Evolutionary conservation across 768 basidiomycete species (phyloP).

Genomic region (Rubroboletus pulcherrimus): DNA sequence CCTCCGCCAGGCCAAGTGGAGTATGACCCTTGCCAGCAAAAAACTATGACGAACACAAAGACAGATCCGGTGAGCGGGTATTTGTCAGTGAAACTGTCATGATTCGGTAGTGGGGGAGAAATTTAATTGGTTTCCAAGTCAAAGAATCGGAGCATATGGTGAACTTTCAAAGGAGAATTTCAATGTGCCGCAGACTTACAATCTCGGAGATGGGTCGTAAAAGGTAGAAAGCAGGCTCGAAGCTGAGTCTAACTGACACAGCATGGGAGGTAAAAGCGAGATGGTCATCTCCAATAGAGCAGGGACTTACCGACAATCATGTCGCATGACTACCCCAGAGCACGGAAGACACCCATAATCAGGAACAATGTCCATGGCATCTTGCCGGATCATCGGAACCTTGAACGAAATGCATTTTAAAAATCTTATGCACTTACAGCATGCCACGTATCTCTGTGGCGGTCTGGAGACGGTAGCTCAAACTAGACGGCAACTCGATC

Average conservation of each 20-base stretch:
- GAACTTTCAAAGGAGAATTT: no score
- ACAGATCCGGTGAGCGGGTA: neutral
- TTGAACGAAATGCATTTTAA: neutral
- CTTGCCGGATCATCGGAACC: neutral
- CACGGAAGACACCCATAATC: neutral
- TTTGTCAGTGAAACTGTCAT: neutral
- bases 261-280: no score
- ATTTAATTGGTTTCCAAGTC: neutral
- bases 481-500: neutral
- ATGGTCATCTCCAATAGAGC: neutral
- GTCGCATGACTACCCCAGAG: neutral
- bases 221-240: neutral
- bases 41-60: neutral
- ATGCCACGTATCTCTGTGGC: neutral
- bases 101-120: neutral
- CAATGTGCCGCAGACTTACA: neutral
- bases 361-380: neutral
- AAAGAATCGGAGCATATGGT: neutral
- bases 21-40: slow-evolving; percentile 3
- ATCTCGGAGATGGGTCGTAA: neutral
- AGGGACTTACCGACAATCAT: neutral
- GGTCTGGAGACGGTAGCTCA: neutral
- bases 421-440: neutral
- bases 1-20: neutral
- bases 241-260: neutral